Evolutionary conservation across 2,329 filamentous ascomycete genomes (phyloP).

Genomic region (Cladorrhinum sp.): DNA sequence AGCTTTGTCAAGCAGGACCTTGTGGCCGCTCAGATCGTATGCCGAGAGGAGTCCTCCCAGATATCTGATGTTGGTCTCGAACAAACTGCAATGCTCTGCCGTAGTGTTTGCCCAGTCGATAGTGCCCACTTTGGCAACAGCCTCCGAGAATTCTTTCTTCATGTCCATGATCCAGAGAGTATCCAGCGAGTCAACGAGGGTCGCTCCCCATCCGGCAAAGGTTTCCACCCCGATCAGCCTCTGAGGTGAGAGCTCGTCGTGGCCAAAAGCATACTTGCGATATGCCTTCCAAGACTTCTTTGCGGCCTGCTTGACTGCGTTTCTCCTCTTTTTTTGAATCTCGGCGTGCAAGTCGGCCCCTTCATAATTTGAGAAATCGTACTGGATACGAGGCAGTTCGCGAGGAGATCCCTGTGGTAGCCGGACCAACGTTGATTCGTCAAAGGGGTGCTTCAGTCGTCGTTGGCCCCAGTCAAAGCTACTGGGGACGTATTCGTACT

Average conservation of each 20-base stretch:
- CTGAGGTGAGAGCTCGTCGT: constrained; percentile 54
- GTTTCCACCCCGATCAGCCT: constrained; percentile 44
- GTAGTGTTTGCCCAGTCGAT: constrained; percentile 55
- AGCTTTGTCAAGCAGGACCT: constrained; percentile 48
- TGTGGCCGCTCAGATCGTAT: constrained; percentile 50
- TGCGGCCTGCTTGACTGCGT: constrained; percentile 40
- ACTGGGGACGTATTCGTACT: constrained; percentile 29
- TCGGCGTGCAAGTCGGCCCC: constrained; percentile 41
- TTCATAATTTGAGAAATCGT: constrained; percentile 29
- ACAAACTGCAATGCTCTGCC: constrained; percentile 50
- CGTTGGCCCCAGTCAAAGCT: constrained; percentile 33
- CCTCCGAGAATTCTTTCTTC: constrained; percentile 52
- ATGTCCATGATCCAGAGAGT: constrained; percentile 60
- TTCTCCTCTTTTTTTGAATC: constrained; percentile 35
- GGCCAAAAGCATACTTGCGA: constrained; percentile 53
- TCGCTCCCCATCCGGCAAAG: constrained; percentile 57
- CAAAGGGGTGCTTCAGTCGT: constrained; percentile 25
- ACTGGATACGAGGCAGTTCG: constrained; percentile 44
- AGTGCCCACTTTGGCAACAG: constrained; percentile 46
- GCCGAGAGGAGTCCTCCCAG: constrained; percentile 52
- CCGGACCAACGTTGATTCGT: constrained; percentile 19
- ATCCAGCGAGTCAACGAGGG: constrained; percentile 58
- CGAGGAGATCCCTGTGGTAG: constrained; percentile 36
- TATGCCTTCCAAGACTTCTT: constrained; percentile 51
- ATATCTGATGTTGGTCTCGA: constrained; percentile 60